Conservation (phyloP, 108 stramenopile genomes). For the Discostella stelligeroides region DNA sequence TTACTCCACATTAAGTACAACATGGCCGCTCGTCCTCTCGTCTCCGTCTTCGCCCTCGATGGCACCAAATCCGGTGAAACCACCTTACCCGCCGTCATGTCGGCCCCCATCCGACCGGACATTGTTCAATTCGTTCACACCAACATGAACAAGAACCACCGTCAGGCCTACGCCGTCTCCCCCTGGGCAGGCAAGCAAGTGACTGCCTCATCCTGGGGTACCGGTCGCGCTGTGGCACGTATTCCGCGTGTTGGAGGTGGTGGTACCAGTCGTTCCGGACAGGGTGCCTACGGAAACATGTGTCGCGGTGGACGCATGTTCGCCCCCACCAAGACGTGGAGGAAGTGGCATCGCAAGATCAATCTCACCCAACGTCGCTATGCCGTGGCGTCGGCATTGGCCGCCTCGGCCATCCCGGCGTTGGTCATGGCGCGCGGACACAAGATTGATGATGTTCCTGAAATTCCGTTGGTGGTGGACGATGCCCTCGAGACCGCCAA, state of each 20-base stretch:
- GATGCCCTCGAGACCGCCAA: constrained; percentile 76
- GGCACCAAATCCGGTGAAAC: constrained; percentile 89
- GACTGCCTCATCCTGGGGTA: constrained; percentile 98
- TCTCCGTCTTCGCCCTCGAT: constrained; percentile 93
- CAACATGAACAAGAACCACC: constrained; percentile 99
- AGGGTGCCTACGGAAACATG: constrained; percentile 99
- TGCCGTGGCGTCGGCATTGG: constrained; percentile 97
- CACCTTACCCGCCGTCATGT: constrained; percentile 94
- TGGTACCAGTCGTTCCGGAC: constrained; percentile 98
- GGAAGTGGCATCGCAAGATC: constrained; percentile 99
- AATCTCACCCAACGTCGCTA: constrained; percentile 96
- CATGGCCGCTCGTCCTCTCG: constrained; percentile 95
- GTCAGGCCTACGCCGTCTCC: constrained; percentile 98
- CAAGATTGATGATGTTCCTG: constrained; percentile 94
- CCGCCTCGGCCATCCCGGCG: constrained; percentile 96
- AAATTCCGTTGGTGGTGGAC: constrained; percentile 96
- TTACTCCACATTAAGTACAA: constrained; percentile 12
- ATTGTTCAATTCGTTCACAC: constrained; percentile 98
- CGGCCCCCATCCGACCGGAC: constrained; percentile 98
- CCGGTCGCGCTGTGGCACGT: constrained; percentile 99
- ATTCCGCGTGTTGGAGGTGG: constrained; percentile 99
- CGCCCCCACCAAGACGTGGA: constrained; percentile 99
- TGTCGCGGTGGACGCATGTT: constrained; percentile 98
- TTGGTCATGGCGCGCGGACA: constrained; percentile 99
- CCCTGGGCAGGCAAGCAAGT: constrained; percentile 94